Percentiles rank a stretch among this genome's conserved stretches.
Conservation (phyloP, 176 grass and related monocot genomes). For the Coix lacrymajobi region DNA sequence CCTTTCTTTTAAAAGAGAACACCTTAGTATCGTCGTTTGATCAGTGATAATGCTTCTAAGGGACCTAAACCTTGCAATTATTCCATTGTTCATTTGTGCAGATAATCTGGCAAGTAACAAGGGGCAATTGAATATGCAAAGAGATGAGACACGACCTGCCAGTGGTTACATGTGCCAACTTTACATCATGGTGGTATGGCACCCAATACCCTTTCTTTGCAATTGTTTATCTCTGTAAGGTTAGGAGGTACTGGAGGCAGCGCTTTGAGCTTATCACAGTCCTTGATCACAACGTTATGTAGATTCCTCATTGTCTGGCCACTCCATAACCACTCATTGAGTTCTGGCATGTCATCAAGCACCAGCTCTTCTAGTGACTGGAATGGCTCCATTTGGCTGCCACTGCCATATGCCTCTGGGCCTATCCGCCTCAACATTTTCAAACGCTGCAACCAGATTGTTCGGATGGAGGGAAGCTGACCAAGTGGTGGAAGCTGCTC, state of each 20-base stretch:
- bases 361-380: slow-evolving; percentile 45
- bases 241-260: slow-evolving; percentile 42
- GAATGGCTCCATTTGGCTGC: slow-evolving; percentile 8
- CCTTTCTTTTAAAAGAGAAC: slow-evolving; percentile 26
- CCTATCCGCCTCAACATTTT: slow-evolving; percentile 31
- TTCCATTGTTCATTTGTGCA: slow-evolving; percentile 21
- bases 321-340: slow-evolving; percentile 31
- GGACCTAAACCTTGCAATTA: neutral
- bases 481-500: slow-evolving; percentile 48
- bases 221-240: slow-evolving; percentile 42
- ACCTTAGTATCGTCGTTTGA: slow-evolving; percentile 29
- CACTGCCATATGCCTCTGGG: slow-evolving; percentile 22
- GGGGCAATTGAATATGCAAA: slow-evolving; percentile 56
- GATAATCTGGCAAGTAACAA: slow-evolving; percentile 32
- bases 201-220: slow-evolving; percentile 47
- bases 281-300: slow-evolving; percentile 41
- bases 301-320: slow-evolving; percentile 26
- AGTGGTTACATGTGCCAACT: slow-evolving; percentile 9
- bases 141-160: slow-evolving; percentile 30
- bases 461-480: slow-evolving; percentile 42
- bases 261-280: slow-evolving; percentile 42
- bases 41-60: slow-evolving; percentile 30
- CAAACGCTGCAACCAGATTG: slow-evolving; percentile 38
- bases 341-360: slow-evolving; percentile 46
- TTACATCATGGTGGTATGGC: slow-evolving; percentile 41